Evolutionary conservation across 2,329 filamentous ascomycete species (phyloP), one percentile per base, ranked within the genome.

Genomic region (Arachnopeziza araneosa): DNA sequence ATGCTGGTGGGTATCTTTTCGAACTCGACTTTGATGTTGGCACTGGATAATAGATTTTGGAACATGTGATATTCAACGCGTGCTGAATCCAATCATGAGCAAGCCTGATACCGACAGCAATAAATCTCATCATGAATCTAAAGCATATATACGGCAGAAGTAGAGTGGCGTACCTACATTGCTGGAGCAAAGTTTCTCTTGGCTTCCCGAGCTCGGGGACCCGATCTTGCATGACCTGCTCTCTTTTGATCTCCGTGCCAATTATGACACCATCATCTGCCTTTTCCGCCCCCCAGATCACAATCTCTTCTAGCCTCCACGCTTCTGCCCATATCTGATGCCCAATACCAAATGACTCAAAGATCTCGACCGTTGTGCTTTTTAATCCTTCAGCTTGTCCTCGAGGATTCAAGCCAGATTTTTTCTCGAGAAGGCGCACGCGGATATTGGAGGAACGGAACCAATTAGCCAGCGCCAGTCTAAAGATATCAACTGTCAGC

Each of bases 81-180:
- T 44, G 36, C 36, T 44, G 36, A 44, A 44, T 44, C 17, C 36
- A 12, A 44, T 6, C 36, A 44, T 44, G 36, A 44, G 36, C 36
- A 44, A 44, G 36, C 36, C 36, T 44, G 36, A 44, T 44, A 44
- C 36, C 36, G 17, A 44, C 36, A 44, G 36, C 36, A 44, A 44
- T 44, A 5, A 44, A 44, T 44, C 36, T 44, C 6, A 14, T 44
- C 36, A 19, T 44, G 36, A 44, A 44, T 8, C 36, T 44, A 44
- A 44, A 44, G 36, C 36, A 44, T 44, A 44, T 44, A 44, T 44
- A 89, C 79, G 0, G 79, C 83, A 44, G 8, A 52, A 22, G 22
- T 52, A 24, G 50, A 24, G 21, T 52, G 23, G 24, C 21, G 30
- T 26, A 50, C 24, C 30, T 53, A 52, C 55, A 50, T 52, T 57